Conservation (phyloP, 2,329 filamentous ascomycete genomes). For the Mycosphaerella sp. region DNA sequence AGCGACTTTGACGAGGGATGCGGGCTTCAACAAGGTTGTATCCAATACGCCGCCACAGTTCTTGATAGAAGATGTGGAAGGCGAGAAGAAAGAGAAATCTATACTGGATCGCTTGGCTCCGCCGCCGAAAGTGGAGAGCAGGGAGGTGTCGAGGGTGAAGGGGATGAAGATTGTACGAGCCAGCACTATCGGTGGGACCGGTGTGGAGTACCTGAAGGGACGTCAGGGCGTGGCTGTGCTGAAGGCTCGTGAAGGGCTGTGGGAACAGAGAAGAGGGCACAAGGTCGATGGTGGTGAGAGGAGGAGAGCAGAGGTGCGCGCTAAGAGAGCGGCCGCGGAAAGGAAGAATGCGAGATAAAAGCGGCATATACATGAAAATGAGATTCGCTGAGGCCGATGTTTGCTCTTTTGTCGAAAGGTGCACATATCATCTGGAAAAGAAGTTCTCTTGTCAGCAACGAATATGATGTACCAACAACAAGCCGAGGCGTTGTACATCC, state of each 20-base stretch:
- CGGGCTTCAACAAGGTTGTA: slow-evolving; percentile 52
- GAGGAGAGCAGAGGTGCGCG: slow-evolving; percentile 74
- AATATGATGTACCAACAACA: too few relatives aligned
- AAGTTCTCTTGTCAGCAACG: too few relatives aligned
- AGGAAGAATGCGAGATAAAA: slow-evolving; percentile 47
- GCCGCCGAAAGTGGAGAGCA: slow-evolving; percentile 34
- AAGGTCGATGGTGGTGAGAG: slow-evolving; percentile 98
- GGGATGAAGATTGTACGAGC: slow-evolving; percentile 64
- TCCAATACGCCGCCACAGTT: slow-evolving; percentile 50
- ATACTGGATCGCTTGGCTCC: slow-evolving; percentile 25
- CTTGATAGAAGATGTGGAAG: slow-evolving; percentile 19
- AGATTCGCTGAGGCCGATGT: too few relatives aligned
- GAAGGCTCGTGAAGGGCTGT: slow-evolving; percentile 75
- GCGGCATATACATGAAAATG: background rate
- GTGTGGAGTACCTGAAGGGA: slow-evolving; percentile 62
- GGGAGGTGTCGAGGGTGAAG: slow-evolving; percentile 39
- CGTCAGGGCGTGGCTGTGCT: slow-evolving; percentile 58
- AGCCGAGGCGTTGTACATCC: too few relatives aligned
- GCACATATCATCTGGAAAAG: too few relatives aligned
- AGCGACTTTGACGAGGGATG: slow-evolving; percentile 49
- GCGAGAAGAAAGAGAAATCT: slow-evolving; percentile 20
- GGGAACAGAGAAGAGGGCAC: slow-evolving; percentile 78
- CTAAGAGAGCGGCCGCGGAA: slow-evolving; percentile 76
- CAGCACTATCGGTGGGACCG: slow-evolving; percentile 67
- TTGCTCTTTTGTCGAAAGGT: too few relatives aligned